Conservation (phyloP, 495 filamentous ascomycete species). For the Lasiosphaeria miniovina region DNA sequence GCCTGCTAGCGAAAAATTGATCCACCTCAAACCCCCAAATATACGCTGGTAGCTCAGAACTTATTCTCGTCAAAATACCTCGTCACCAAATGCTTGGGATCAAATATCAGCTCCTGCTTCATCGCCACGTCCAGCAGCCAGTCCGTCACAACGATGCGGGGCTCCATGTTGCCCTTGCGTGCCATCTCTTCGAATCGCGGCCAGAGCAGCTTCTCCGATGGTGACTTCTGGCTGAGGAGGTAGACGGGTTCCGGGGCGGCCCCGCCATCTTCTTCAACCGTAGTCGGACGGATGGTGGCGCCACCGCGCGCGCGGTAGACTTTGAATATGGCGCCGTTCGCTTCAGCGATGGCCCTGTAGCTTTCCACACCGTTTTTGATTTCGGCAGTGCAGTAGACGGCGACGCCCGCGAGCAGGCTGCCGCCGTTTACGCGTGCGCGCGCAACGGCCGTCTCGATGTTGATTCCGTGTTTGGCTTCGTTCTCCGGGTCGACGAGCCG, state of each 20-base stretch:
- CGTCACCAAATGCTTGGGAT: slow-evolving; percentile 55
- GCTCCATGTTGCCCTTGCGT: slow-evolving; percentile 62
- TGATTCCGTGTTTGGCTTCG: slow-evolving; percentile 67
- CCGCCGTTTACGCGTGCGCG: slow-evolving; percentile 74
- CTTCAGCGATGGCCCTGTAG: slow-evolving; percentile 76
- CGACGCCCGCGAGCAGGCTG: slow-evolving; percentile 65
- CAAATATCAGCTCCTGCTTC: slow-evolving; percentile 69
- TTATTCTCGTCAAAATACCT: slow-evolving; percentile 19
- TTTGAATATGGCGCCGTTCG: slow-evolving; percentile 81
- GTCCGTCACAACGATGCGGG: slow-evolving; percentile 74
- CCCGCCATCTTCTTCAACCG: slow-evolving; percentile 53
- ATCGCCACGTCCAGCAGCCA: slow-evolving; percentile 90
- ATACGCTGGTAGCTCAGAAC: background rate
- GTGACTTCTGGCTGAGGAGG: slow-evolving; percentile 61
- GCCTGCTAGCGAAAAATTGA: background rate
- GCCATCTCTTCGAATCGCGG: slow-evolving; percentile 75
- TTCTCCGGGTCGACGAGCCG: slow-evolving; percentile 64
- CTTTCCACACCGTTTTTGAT: slow-evolving; percentile 79
- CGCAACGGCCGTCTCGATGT: slow-evolving; percentile 58
- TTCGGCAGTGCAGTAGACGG: slow-evolving; percentile 74
- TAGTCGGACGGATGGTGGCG: slow-evolving; percentile 54
- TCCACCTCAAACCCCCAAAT: background rate
- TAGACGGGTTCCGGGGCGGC: slow-evolving; percentile 67
- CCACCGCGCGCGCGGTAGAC: slow-evolving; percentile 72
- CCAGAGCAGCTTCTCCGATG: slow-evolving; percentile 75